Conservation (phyloP, 176 grass and related monocot genomes). For the Musa beccarii region DNA sequence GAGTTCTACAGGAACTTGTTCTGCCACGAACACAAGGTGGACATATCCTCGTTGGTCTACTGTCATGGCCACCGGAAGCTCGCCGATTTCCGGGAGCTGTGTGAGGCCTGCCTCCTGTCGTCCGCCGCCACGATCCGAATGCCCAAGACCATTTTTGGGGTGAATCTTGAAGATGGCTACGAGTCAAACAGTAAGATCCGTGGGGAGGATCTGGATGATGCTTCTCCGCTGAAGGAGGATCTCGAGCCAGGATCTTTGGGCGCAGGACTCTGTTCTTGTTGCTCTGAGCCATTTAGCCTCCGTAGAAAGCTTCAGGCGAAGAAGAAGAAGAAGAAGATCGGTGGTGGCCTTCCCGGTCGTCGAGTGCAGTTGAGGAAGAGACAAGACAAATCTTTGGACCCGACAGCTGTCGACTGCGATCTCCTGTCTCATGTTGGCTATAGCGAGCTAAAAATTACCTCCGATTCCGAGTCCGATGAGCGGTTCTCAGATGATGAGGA, state of each 20-base stretch:
- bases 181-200: too few species aligned
- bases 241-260: not conserved
- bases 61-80: constrained; percentile 52
- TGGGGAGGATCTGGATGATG: not conserved
- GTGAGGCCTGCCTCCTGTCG: constrained; percentile 59
- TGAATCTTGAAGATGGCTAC: too few species aligned
- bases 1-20: constrained; percentile 46
- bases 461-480: constrained; percentile 63
- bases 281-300: not conserved
- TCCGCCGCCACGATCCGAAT: constrained; percentile 23
- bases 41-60: constrained; percentile 58
- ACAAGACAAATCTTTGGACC: constrained; percentile 2
- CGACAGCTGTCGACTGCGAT: constrained; percentile 1
- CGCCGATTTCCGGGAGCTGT: constrained; percentile 48
- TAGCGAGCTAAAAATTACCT: constrained; percentile 52
- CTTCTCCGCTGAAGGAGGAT: not conserved
- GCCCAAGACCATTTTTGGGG: constrained; percentile 2
- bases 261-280: constrained; percentile 9
- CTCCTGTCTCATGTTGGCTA: constrained; percentile 14
- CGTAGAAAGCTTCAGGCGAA: not conserved
- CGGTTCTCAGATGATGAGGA: constrained; percentile 9
- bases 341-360: not conserved
- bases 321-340: not conserved
- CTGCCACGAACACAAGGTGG: constrained; percentile 58
- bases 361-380: constrained; percentile 6